Evolutionary conservation across 805 yeast species (phyloP).

Genomic region (Brettanomyces anomalus): DNA sequence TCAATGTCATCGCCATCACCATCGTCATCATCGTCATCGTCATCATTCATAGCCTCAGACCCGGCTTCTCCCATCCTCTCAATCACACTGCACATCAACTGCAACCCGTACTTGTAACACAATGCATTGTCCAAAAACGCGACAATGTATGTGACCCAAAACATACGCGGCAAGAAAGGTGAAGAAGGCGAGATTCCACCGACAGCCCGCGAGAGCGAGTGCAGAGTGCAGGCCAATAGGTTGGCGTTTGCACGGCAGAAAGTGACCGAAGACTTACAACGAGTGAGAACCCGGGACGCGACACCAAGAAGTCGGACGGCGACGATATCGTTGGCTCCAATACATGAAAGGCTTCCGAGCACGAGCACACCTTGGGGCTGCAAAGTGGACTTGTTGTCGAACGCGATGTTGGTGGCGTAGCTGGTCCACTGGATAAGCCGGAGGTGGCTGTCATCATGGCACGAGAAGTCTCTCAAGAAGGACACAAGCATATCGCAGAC

Average conservation of each 20-base stretch:
- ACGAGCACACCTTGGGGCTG: constrained; percentile 62
- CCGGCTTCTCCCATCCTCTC: neutral
- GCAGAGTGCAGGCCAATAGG: constrained; percentile 27
- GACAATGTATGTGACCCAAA: constrained; percentile 35
- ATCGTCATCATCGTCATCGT: too few relatives aligned
- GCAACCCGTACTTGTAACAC: constrained; percentile 23
- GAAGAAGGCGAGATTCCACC: constrained; percentile 34
- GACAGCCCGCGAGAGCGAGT: constrained; percentile 39
- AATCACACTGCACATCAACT: constrained; percentile 27
- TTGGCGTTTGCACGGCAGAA: constrained; percentile 7
- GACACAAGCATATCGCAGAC: constrained; percentile 47
- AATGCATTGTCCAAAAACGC: constrained; percentile 18
- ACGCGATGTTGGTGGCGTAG: constrained; percentile 53
- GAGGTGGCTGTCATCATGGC: constrained; percentile 35
- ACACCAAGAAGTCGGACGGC: constrained; percentile 19
- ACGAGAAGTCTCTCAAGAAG: constrained; percentile 41
- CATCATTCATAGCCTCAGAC: too few relatives aligned
- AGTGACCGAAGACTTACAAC: constrained; percentile 15
- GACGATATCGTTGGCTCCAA: constrained; percentile 52
- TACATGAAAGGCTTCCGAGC: constrained; percentile 57
- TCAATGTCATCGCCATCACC: too few relatives aligned
- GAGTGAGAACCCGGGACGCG: constrained; percentile 13
- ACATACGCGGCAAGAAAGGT: constrained; percentile 39
- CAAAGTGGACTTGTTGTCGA: constrained; percentile 44
- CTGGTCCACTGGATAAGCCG: constrained; percentile 65